A percentile compares a stretch with the other conserved stretches of the same genome.
Conservation (phyloP, 2,329 filamentous ascomycete species). For the Didymella exigua region DNA sequence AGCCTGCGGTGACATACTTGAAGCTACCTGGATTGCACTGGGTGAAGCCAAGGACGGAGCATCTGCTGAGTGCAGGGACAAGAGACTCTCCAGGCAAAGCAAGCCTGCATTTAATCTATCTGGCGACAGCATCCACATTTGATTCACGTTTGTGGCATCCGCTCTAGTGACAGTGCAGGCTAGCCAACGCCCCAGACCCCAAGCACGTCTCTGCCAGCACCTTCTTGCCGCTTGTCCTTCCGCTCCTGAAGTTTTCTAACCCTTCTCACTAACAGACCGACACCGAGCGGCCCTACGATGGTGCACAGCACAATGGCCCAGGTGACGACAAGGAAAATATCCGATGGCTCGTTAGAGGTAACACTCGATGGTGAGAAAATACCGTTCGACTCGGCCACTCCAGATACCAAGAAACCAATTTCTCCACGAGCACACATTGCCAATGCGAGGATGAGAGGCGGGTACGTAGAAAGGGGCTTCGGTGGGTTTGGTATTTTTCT, state of each 20-base stretch:
- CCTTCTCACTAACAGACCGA: constrained; percentile 57
- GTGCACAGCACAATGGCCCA: constrained; percentile 65
- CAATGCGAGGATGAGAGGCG: constrained; percentile 67
- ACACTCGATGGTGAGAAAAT: constrained; percentile 49
- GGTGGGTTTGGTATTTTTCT: constrained; percentile 30
- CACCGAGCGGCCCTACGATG: constrained; percentile 59
- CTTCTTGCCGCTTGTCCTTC: constrained; percentile 37
- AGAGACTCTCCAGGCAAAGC: not conserved
- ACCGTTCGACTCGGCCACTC: constrained; percentile 64
- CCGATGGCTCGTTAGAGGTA: constrained; percentile 39
- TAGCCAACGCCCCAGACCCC: constrained; percentile 53
- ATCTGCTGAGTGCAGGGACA: not conserved
- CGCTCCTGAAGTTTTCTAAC: constrained; percentile 50
- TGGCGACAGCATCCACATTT: not conserved
- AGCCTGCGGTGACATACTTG: not conserved
- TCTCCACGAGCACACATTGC: constrained; percentile 81
- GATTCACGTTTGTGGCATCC: not conserved
- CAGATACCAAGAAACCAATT: constrained; percentile 77
- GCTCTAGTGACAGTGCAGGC: not conserved
- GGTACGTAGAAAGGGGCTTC: constrained; percentile 68
- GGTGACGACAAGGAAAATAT: constrained; percentile 60
- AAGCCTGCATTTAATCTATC: not conserved
- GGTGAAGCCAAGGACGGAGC: not conserved
- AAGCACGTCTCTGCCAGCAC: constrained; percentile 50
- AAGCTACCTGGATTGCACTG: not conserved